Percentiles rank a stretch among this genome's conserved stretches.
Evolutionary conservation across 2,329 filamentous ascomycete genomes (phyloP).

Genomic region (Trichoderma atroviride): DNA sequence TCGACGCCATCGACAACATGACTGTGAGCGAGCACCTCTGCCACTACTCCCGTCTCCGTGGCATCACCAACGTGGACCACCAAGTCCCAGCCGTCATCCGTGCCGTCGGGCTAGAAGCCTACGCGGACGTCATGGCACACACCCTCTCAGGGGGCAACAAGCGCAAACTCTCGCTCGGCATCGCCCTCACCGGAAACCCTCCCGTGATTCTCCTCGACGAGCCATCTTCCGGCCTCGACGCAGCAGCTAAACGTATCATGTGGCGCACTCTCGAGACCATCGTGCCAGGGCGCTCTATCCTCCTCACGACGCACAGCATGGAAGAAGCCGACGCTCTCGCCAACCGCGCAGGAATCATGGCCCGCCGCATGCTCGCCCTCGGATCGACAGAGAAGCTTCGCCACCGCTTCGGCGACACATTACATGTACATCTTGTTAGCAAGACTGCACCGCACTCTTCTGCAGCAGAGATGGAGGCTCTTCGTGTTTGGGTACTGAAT

Average conservation of each 20-base stretch:
- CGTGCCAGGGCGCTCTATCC: slow-evolving; percentile 65
- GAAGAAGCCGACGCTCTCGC: slow-evolving; percentile 79
- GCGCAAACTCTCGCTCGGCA: slow-evolving; percentile 72
- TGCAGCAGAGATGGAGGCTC: slow-evolving; percentile 64
- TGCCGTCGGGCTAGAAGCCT: slow-evolving; percentile 66
- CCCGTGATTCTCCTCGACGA: slow-evolving; percentile 75
- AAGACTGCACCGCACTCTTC: slow-evolving; percentile 69
- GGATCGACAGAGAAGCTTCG: slow-evolving; percentile 71
- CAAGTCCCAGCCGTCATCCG: slow-evolving; percentile 67
- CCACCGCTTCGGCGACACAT: slow-evolving; percentile 69
- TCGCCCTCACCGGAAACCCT: slow-evolving; percentile 76
- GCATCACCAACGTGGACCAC: slow-evolving; percentile 60
- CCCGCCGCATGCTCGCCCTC: slow-evolving; percentile 76
- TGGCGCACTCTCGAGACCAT: slow-evolving; percentile 71
- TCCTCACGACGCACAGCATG: slow-evolving; percentile 80
- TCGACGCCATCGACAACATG: slow-evolving; percentile 74
- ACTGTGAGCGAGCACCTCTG: slow-evolving; percentile 71
- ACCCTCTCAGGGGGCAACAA: slow-evolving; percentile 77
- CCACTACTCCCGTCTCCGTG: slow-evolving; percentile 73
- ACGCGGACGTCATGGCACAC: slow-evolving; percentile 64
- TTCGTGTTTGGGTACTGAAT: slow-evolving; percentile 66
- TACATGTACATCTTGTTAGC: slow-evolving; percentile 77
- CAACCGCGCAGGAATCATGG: slow-evolving; percentile 68
- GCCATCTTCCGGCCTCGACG: slow-evolving; percentile 73
- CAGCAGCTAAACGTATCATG: slow-evolving; percentile 72